These are phyloP conservation scores for Aspergillus bridgeri DNA, from an alignment of 495 filamentous ascomycete genomes.

Conservation along the genomic window DNA sequence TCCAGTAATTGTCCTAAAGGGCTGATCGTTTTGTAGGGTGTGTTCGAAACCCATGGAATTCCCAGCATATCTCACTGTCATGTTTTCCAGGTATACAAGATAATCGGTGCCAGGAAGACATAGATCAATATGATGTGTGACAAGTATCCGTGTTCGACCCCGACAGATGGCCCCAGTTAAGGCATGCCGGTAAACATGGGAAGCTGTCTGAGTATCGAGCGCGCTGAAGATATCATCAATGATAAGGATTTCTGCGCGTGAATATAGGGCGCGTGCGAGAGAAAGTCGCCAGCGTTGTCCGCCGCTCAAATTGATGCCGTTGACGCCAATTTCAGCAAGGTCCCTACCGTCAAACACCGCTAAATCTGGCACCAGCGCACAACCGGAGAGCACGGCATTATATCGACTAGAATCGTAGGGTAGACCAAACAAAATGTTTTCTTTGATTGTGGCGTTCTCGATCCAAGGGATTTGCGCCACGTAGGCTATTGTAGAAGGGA, in stretches of 20 bases:
- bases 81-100: too few species aligned
- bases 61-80: too few species aligned
- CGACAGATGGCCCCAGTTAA: too few species aligned
- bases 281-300: constrained; percentile 72
- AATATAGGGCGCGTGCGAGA: constrained; percentile 69
- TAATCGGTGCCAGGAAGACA: too few species aligned
- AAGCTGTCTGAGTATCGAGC: constrained; percentile 23
- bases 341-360: constrained; percentile 65
- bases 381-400: constrained; percentile 55
- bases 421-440: constrained; percentile 65
- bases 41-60: too few species aligned
- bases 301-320: constrained; percentile 71
- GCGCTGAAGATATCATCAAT: constrained; percentile 72
- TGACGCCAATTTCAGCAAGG: constrained; percentile 64
- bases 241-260: constrained; percentile 64
- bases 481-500: constrained; percentile 47
- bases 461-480: constrained; percentile 75
- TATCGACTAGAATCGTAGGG: constrained; percentile 59
- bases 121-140: too few species aligned
- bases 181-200: too few species aligned
- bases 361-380: constrained; percentile 65
- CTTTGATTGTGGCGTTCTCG: constrained; percentile 64
- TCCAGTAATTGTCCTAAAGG: too few species aligned
- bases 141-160: too few species aligned
- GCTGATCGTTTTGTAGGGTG: too few species aligned